A percentile compares a stretch with the other conserved stretches of the same genome.
These are phyloP conservation scores for Penicillium sp. DNA, from an alignment of 2,329 filamentous ascomycete genomes.

Conservation along the genomic window DNA sequence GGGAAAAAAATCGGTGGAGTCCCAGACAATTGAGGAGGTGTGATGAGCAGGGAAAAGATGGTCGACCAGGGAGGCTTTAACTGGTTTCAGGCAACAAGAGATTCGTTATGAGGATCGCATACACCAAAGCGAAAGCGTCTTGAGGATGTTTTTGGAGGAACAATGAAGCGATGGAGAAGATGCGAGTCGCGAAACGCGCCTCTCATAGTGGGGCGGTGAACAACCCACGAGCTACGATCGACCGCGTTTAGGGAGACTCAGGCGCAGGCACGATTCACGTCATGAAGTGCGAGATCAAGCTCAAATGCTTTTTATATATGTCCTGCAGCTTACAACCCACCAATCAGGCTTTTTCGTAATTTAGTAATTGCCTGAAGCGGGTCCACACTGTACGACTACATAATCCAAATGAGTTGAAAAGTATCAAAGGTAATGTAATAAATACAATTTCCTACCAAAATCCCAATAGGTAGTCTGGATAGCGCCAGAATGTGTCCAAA, in stretches of 20 bases:
- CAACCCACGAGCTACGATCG: too few species aligned
- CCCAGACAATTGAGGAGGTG: neutral
- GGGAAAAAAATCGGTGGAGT: neutral
- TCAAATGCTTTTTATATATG: neutral
- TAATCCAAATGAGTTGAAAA: neutral
- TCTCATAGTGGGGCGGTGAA: too few species aligned
- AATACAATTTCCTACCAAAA: conserved; percentile 3
- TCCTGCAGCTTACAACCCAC: neutral
- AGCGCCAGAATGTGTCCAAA: neutral
- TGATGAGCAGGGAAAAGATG: too few species aligned
- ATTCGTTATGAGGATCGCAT: neutral
- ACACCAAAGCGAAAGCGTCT: neutral
- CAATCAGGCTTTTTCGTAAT: too few species aligned
- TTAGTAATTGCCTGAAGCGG: neutral
- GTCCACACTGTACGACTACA: too few species aligned
- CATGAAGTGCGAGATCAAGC: neutral
- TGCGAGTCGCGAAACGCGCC: too few species aligned
- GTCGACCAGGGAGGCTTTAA: too few species aligned
- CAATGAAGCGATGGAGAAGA: neutral
- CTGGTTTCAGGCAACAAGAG: too few species aligned
- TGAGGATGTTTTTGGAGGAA: neutral
- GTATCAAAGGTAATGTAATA: neutral
- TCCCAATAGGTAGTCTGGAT: neutral
- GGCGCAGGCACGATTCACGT: too few species aligned
- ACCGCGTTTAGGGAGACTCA: too few species aligned